Percentiles rank a stretch among this genome's conserved stretches.
Conservation (phyloP, 2,329 filamentous ascomycete species). For the Aspergillus eucalypticola region DNA sequence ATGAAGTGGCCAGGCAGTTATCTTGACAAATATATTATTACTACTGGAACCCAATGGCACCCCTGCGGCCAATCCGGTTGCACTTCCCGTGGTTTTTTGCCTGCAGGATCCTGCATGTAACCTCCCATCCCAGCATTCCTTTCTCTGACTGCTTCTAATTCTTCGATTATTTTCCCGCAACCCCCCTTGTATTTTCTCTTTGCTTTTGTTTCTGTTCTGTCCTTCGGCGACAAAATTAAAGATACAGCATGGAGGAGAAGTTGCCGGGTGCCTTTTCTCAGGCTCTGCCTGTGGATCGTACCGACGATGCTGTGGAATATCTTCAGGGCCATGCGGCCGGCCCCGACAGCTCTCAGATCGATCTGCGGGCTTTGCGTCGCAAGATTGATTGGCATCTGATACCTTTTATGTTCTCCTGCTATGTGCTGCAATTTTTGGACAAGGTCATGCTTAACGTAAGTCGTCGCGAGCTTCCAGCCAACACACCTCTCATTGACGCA, state of each 20-base stretch:
- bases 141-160: neutral
- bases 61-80: neutral
- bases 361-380: conserved; percentile 27
- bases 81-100: neutral
- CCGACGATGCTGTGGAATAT: conserved; percentile 25
- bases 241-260: conserved; percentile 14
- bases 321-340: conserved; percentile 20
- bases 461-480: neutral
- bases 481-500: neutral
- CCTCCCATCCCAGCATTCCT: neutral
- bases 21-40: neutral
- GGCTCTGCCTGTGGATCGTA: conserved; percentile 1
- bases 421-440: conserved; percentile 37
- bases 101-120: neutral
- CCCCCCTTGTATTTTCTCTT: neutral
- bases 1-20: neutral
- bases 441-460: conserved; percentile 35
- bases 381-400: conserved; percentile 36
- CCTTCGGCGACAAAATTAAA: no score
- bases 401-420: conserved; percentile 36
- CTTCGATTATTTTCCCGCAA: neutral
- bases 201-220: neutral
- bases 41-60: neutral
- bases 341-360: conserved; percentile 9
- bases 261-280: conserved; percentile 1